phyloP scores from a whole-genome alignment of 1,139 yeast genomes.

The Suhomyces wounanorum region DNA sequence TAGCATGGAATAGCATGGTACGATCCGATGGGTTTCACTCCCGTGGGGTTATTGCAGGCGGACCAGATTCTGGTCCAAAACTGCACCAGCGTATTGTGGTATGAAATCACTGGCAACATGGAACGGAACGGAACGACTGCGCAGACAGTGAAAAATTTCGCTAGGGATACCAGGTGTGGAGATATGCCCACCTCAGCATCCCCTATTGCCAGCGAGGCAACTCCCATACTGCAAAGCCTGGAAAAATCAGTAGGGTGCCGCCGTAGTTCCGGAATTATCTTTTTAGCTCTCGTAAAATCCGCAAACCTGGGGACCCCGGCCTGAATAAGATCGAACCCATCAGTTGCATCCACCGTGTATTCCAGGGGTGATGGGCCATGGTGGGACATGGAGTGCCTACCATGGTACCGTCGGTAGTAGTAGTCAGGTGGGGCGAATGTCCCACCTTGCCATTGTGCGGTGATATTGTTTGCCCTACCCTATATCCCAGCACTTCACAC shows the following conservation, averaged over 20 bases:
- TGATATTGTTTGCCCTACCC: background rate
- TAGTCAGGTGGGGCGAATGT: too few relatives aligned
- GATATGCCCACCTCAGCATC: background rate
- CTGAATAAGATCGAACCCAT: background rate
- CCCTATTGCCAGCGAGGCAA: background rate
- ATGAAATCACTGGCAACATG: background rate
- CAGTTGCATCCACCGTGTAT: background rate
- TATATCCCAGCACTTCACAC: background rate
- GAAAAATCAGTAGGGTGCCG: background rate
- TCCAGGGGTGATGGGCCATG: too few relatives aligned
- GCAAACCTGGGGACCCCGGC: background rate
- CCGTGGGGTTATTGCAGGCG: background rate
- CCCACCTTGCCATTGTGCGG: background rate
- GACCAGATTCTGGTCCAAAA: background rate
- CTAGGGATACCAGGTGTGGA: background rate
- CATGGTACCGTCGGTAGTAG: too few relatives aligned
- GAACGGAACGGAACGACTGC: background rate
- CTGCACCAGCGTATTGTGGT: too few relatives aligned
- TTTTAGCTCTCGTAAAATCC: conserved; percentile 1
- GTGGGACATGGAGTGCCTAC: too few relatives aligned
- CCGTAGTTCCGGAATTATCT: background rate
- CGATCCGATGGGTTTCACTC: background rate
- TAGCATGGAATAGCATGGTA: background rate
- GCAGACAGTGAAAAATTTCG: background rate
- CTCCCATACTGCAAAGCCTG: background rate